Conservation (phyloP, 305 asterid species). For the Solanum hybrid region DNA sequence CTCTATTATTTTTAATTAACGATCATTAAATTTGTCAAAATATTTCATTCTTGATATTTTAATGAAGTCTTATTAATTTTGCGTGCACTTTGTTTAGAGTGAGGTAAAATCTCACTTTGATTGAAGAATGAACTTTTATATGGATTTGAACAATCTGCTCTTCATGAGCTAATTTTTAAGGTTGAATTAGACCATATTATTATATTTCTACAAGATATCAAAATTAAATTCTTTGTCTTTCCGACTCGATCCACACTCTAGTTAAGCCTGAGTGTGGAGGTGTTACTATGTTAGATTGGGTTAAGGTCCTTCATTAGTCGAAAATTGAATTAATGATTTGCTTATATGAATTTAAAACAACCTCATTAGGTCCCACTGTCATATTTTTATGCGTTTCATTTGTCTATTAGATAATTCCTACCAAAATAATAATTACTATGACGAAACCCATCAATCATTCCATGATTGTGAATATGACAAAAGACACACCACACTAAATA, state of each 20-base stretch:
- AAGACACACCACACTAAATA: background rate
- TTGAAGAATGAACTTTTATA: no score
- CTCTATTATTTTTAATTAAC: background rate
- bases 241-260: rapidly evolving
- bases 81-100: background rate
- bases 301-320: no score
- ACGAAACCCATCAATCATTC: no score
- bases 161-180: background rate
- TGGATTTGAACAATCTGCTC: rapidly evolving
- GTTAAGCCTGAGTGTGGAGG: background rate
- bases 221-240: no score
- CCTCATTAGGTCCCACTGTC: background rate
- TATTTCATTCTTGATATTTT: background rate
- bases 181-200: no score
- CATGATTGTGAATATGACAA: background rate
- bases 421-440: background rate
- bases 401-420: background rate
- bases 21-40: background rate
- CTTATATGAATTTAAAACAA: background rate
- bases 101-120: background rate
- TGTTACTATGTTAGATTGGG: background rate
- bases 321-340: no score
- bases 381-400: no score
- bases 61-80: background rate
- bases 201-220: background rate